These are phyloP conservation scores for Microsporum audouinii DNA, from an alignment of 2,329 filamentous ascomycete species.

Conservation along the genomic window DNA sequence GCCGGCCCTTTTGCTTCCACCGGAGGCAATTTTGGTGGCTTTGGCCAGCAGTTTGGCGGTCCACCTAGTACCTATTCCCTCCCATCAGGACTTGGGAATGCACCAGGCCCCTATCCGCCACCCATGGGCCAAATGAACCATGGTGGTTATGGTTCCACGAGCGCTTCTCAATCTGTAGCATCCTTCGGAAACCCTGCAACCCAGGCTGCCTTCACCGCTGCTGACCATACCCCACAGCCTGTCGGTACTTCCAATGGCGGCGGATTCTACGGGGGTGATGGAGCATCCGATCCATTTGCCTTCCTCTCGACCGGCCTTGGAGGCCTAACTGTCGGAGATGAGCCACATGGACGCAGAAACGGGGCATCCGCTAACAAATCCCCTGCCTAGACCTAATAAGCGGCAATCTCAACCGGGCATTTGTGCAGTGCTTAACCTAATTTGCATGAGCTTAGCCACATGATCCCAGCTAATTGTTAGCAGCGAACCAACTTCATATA, in stretches of 20 bases:
- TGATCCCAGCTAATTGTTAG: not conserved
- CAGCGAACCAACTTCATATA: not conserved
- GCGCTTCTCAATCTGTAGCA: constrained; percentile 68
- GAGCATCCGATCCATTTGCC: constrained; percentile 50
- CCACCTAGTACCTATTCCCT: constrained; percentile 78
- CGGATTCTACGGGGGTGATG: constrained; percentile 50
- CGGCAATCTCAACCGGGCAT: not conserved
- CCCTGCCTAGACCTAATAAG: constrained; percentile 24
- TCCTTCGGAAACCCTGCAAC: constrained; percentile 88
- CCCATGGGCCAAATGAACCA: constrained; percentile 49
- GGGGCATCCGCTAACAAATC: constrained; percentile 37
- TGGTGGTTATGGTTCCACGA: constrained; percentile 65
- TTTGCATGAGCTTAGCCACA: not conserved
- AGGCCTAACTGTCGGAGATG: constrained; percentile 44
- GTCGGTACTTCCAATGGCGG: constrained; percentile 67
- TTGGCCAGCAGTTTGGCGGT: constrained; percentile 70
- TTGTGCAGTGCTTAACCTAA: not conserved
- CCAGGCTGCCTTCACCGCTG: constrained; percentile 86
- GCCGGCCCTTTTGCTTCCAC: constrained; percentile 61
- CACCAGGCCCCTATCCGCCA: constrained; percentile 59
- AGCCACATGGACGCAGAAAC: constrained; percentile 36
- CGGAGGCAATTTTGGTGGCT: constrained; percentile 55
- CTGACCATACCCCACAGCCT: constrained; percentile 67
- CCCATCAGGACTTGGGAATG: constrained; percentile 71
- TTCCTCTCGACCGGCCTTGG: constrained; percentile 52